Base-by-base conservation (phyloP, 352 stramenopile species). In the Labyrinthula sp. region DNA sequence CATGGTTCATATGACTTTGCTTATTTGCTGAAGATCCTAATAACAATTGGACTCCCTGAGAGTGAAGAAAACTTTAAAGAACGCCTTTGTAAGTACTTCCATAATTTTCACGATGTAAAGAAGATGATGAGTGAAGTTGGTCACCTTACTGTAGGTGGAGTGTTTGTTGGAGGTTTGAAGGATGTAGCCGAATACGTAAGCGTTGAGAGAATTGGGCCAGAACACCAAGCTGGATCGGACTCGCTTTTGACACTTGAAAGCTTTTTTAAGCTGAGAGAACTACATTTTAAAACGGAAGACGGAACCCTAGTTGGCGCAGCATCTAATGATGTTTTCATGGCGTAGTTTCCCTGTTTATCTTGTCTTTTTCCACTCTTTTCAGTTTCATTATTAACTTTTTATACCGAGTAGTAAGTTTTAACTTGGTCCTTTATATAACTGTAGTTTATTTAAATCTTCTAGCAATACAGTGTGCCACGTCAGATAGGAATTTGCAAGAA, bases 1-100 rank as follows among this genome's bases (percentile, higher is more conserved):
- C 89, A 99, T 64, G 87, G 80, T 18, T 91, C 82, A 33, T 97
- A 94, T 45, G 88, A 99, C 68, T 96, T 97, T 70, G 89, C 81
- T 22, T 97, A 97, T 60, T 59, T 97, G 41, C 68, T 99, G 36
- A 97, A 97, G 56, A 66, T 92, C 34, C 68, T 93, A 17, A 92
- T 79, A 24, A 90, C 73, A 58, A 65, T 61, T 7, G 73, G 78
- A 15, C 52, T 93, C 45, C 81, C 81, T 8, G 70, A 71, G 4
- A 72, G 87, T 39, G 76, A 87, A 46, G 65, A 73, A 15, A 75
- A 66, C 38, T 97, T 99, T 62, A 95, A 97, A 47, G 82, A 95
- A 45, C 52, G 95, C 43, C 66, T 97, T 48, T 83, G 88, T 49
- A 84, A 83, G 57, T 97, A 97, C 66, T 98, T 98, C 63, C 88